phyloP scores from a whole-genome alignment of 768 basidiomycete species.

The Pleurotus salmoneostramineus region DNA sequence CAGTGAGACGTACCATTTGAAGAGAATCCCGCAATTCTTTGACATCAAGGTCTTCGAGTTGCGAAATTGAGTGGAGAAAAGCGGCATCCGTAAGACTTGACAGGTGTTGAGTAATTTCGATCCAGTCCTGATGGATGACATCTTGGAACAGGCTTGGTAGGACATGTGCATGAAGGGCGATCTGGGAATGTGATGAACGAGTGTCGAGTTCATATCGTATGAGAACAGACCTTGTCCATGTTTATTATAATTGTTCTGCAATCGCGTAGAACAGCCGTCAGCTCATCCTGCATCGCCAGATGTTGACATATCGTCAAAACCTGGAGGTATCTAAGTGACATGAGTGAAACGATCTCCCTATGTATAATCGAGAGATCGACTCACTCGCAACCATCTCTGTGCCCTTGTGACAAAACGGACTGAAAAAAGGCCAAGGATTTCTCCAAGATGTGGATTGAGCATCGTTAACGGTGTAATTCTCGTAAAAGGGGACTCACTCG shows the following conservation, averaged over 20 bases:
- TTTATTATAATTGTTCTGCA: neutral
- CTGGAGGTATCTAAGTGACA: neutral
- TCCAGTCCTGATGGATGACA: neutral
- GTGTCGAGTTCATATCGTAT: neutral
- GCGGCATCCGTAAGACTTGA: neutral
- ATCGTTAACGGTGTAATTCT: neutral
- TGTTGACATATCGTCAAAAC: neutral
- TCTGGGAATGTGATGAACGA: neutral
- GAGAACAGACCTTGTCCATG: neutral
- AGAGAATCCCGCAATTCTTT: neutral
- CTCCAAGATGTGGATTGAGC: neutral
- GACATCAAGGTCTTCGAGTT: neutral
- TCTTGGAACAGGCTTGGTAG: neutral
- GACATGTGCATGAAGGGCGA: neutral
- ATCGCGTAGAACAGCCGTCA: neutral
- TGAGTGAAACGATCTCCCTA: neutral
- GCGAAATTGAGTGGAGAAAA: neutral
- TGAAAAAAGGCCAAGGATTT: neutral
- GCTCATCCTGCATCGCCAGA: neutral
- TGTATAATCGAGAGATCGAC: neutral
- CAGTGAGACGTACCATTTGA: neutral
- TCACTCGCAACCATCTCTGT: neutral
- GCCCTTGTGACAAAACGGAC: neutral
- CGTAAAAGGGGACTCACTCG: neutral
- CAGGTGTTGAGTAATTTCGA: neutral